A percentile compares a stretch with the other conserved stretches of the same genome.
phyloP scores from a whole-genome alignment of 148 eudicot species.

The Silene latifolia region DNA sequence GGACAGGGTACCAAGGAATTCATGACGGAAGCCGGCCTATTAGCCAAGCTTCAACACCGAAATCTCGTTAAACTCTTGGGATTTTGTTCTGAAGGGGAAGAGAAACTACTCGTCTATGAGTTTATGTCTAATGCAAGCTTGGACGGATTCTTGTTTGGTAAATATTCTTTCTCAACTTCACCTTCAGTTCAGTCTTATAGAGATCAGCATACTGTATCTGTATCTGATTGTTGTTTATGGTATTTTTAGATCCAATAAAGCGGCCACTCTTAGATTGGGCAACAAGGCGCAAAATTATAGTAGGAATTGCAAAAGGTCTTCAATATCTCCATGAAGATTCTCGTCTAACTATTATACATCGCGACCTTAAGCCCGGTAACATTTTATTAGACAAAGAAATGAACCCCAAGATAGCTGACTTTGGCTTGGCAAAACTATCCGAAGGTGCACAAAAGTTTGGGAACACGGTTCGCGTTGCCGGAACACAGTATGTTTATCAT shows the following conservation, averaged over 20 bases:
- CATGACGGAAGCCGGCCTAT: conserved; percentile 29
- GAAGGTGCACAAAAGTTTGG: conserved; percentile 38
- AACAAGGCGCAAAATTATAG: conserved; percentile 14
- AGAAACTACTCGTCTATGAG: conserved; percentile 23
- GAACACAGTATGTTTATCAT: conserved; percentile 18
- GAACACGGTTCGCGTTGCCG: conserved; percentile 39
- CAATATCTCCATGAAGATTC: conserved; percentile 24
- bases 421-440: conserved; percentile 46
- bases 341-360: conserved; percentile 2
- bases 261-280: background rate
- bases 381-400: conserved; percentile 21
- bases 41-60: conserved; percentile 23
- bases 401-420: conserved; percentile 62
- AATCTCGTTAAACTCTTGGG: conserved; percentile 15
- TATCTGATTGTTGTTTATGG: no score
- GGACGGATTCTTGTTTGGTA: conserved; percentile 12
- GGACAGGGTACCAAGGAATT: conserved; percentile 16
- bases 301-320: conserved; percentile 21
- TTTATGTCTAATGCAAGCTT: conserved; percentile 16
- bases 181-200: no score
- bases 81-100: background rate
- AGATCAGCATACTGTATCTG: no score
- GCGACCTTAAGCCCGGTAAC: conserved; percentile 8
- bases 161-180: background rate
- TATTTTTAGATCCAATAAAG: background rate